These are phyloP conservation scores for Neltuma alba DNA, from an alignment of 306 rosid genomes.

Conservation along the genomic window DNA sequence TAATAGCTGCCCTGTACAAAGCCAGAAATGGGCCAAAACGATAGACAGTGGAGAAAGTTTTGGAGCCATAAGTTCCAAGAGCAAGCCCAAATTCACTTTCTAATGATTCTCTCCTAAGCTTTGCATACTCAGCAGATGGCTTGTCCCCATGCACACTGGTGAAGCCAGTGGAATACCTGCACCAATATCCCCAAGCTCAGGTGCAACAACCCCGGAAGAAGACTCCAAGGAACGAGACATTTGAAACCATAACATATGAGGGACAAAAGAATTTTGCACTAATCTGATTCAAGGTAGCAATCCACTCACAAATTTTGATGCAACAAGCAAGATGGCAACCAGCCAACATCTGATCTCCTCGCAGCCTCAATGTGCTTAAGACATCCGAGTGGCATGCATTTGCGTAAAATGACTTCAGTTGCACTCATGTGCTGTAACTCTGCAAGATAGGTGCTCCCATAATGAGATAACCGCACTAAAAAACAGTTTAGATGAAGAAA, in stretches of 20 bases:
- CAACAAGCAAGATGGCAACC: constrained; percentile 46
- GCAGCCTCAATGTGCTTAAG: constrained; percentile 39
- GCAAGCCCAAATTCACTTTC: constrained; percentile 81
- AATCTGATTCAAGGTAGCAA: neutral
- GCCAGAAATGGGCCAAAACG: constrained; percentile 87
- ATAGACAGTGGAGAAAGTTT: constrained; percentile 62
- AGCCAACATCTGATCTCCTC: constrained; percentile 39
- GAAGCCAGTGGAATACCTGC: constrained; percentile 82
- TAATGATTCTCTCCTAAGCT: constrained; percentile 79
- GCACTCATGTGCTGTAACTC: constrained; percentile 46
- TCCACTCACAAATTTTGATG: constrained; percentile 66
- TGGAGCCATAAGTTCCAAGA: constrained; percentile 70
- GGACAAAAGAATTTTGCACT: neutral
- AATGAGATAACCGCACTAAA: constrained; percentile 9
- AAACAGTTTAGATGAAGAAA: neutral
- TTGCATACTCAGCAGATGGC: constrained; percentile 93
- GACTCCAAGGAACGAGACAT: constrained; percentile 3
- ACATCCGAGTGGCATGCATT: constrained; percentile 53
- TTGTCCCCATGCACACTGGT: constrained; percentile 91
- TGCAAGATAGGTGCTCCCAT: constrained; percentile 33
- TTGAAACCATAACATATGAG: neutral
- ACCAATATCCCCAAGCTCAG: constrained; percentile 33
- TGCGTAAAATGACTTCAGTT: constrained; percentile 40
- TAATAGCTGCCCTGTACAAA: constrained; percentile 82
- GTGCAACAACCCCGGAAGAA: constrained; percentile 15